These are phyloP conservation scores for Podospora bellae-mahoneyi DNA, from an alignment of 495 filamentous ascomycete species.

Conservation along the genomic window DNA sequence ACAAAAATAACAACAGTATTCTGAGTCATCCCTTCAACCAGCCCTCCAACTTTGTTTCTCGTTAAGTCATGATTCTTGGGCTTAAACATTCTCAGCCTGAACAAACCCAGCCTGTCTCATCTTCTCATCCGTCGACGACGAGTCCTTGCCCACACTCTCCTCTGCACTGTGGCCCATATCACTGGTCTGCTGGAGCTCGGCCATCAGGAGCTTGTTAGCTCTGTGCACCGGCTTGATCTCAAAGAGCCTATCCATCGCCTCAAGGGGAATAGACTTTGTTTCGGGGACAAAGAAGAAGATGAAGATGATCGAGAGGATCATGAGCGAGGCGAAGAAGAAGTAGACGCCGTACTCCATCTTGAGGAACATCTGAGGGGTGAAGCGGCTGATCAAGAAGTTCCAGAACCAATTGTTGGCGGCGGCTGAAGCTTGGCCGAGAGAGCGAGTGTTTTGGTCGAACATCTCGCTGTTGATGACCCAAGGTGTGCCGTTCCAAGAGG, in stretches of 20 bases:
- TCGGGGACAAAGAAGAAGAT: constrained; percentile 53
- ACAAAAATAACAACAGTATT: background rate
- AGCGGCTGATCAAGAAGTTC: constrained; percentile 71
- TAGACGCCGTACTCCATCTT: constrained; percentile 70
- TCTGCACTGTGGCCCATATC: constrained; percentile 25
- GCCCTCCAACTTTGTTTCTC: background rate
- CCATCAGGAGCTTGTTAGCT: constrained; percentile 52
- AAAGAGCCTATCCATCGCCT: constrained; percentile 59
- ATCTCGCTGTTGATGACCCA: constrained; percentile 66
- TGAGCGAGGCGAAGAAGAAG: constrained; percentile 73
- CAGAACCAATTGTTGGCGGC: constrained; percentile 72
- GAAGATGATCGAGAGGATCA: constrained; percentile 64
- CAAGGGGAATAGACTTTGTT: constrained; percentile 51
- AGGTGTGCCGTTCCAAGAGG: constrained; percentile 70
- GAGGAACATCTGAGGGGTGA: constrained; percentile 73
- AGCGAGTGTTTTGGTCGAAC: constrained; percentile 60
- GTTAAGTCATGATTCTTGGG: background rate
- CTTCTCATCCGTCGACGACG: constrained; percentile 24
- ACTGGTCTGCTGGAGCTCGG: constrained; percentile 47
- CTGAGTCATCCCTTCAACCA: background rate
- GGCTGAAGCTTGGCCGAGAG: constrained; percentile 65
- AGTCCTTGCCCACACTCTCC: constrained; percentile 46
- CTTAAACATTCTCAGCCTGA: constrained; percentile 30
- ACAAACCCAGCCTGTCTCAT: constrained; percentile 23
- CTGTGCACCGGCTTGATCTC: constrained; percentile 51